phyloP scores from a whole-genome alignment of 208 protist species.

The Crithidia sp. region DNA sequence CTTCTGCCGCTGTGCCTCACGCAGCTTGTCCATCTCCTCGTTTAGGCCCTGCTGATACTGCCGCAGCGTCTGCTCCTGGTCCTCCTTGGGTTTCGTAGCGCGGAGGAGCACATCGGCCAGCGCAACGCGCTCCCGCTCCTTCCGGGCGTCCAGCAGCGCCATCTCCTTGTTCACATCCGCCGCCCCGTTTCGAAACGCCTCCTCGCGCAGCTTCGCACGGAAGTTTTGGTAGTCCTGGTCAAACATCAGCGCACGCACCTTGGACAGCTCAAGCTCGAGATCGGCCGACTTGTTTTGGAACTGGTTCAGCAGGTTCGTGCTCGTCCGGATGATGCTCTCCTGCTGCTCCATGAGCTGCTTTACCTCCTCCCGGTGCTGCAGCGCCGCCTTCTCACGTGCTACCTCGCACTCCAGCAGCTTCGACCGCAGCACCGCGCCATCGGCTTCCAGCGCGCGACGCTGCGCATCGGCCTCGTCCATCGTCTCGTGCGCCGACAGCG shows the following conservation, averaged over 20 bases:
- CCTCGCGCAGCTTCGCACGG: slow-evolving; percentile 40
- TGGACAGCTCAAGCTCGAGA: slow-evolving; percentile 40
- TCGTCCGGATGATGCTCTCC: slow-evolving; percentile 29
- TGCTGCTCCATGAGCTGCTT: slow-evolving; percentile 33
- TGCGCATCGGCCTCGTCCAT: slow-evolving; percentile 37
- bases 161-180: slow-evolving; percentile 27
- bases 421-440: slow-evolving; percentile 34
- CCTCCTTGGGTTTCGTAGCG: slow-evolving; percentile 10
- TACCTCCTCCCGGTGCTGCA: slow-evolving; percentile 35
- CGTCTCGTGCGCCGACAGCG: slow-evolving; percentile 18
- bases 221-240: slow-evolving; percentile 46
- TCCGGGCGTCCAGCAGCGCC: slow-evolving; percentile 26
- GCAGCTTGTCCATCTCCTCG: slow-evolving; percentile 26
- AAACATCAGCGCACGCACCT: slow-evolving; percentile 44
- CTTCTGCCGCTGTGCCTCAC: slow-evolving; percentile 18
- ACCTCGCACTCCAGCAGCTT: slow-evolving; percentile 38
- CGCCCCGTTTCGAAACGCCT: slow-evolving; percentile 18
- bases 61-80: slow-evolving; percentile 21
- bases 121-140: slow-evolving; percentile 17
- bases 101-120: slow-evolving; percentile 15
- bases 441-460: slow-evolving; percentile 39
- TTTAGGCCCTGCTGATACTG: slow-evolving; percentile 17
- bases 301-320: slow-evolving; percentile 26
- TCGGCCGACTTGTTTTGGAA: slow-evolving; percentile 48
- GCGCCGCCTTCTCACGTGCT: slow-evolving; percentile 33